Evolutionary conservation across 257 asterid genomes (phyloP), one percentile per base, ranked within the genome.

Genomic region (Linaria vulgaris): DNA sequence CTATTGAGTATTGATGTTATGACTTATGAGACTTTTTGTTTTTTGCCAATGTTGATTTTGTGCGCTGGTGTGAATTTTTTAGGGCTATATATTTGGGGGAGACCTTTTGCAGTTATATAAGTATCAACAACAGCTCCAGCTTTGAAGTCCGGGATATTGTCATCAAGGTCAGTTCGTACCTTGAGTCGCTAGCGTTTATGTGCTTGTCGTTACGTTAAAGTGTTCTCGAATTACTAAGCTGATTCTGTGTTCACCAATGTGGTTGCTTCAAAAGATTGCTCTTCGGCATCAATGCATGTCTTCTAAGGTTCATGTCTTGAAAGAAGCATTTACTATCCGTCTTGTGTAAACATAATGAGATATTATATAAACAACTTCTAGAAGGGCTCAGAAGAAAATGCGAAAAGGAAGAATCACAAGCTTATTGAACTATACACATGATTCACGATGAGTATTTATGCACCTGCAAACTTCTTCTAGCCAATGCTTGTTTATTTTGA

Each of bases 21-120:
- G 19, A n/a, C n/a, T n/a, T n/a, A n/a, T n/a, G n/a, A n/a, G n/a
- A n/a, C 16, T 6, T 31, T 44, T 6, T 30, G 16, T 11, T 58
- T 34, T 31, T 62, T 70, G 4, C 37, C 51, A 15, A 20, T 62
- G 20, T 52, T 67, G 14, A 39, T 68, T 27, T 39, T 51, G 59
- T 47, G 22, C 31, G n/a, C n/a, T n/a, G n/a, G n/a, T 27, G 6
- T 30, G 51, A 73, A 34, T 38, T 20, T 63, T 75, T 71, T 67
- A 92, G 99, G 79, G 99, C 99, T 49, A 92, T 92, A 78, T 92
- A 89, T 81, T 73, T 92, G 76, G 99, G 99, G 69, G 99, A 92
- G 90, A 92, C 97, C 17, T 92, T 92, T 72, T 89, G 99, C 94
- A 89, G 99, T 70, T 92, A 92, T 58, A 76, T 92, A 68, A 92